Evolutionary conservation across 2,329 filamentous ascomycete genomes (phyloP), one percentile per base, ranked within the genome.

Genomic region (Pseudocercospora musae): DNA sequence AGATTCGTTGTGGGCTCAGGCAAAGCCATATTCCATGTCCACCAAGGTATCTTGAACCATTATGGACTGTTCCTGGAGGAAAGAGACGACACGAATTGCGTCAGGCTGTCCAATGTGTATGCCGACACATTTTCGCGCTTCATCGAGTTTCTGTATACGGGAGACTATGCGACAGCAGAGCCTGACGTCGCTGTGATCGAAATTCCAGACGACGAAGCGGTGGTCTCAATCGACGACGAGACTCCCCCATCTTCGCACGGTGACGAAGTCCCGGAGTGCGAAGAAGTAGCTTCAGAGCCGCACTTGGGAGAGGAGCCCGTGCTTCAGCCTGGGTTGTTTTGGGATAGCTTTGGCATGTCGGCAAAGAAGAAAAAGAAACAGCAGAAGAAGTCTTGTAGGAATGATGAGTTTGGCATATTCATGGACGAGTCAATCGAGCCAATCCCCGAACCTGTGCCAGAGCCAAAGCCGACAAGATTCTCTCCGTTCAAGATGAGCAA

Each of bases 121-220:
- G 52, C 15, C 13, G 60, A 57, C 8, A 66, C 61, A 1, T 66
- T 66, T n/a, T 23, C 54, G 4, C 61, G 61, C 15, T 49, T 63
- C 31, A 31, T 60, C 4, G 63, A 66, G 27, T 63, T 56, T n/a
- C 20, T 58, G 44, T 66, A 66, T 21, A 59, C 63, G 11, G 63
- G 61, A 18, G 54, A 66, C 15, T 66, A 66, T 57, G 11, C 52
- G 2, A 53, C 63, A 21, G 61, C 63, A n/a, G 44, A 58, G 37
- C 52, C 27, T 52, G 7, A 27, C 18, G 27, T 59, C 15, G 15
- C 37, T 40, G 23, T 59, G 13, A 11, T 40, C 10, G 20, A 23
- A 0, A 23, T 15, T 40, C 18, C 46, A 6, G 15, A 40, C 15
- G 37, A 40, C 6, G 37, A 40, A 8, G 5, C 37, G 15, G 15